Conservation (phyloP, 805 yeast species). For the Millerozyma miso region DNA sequence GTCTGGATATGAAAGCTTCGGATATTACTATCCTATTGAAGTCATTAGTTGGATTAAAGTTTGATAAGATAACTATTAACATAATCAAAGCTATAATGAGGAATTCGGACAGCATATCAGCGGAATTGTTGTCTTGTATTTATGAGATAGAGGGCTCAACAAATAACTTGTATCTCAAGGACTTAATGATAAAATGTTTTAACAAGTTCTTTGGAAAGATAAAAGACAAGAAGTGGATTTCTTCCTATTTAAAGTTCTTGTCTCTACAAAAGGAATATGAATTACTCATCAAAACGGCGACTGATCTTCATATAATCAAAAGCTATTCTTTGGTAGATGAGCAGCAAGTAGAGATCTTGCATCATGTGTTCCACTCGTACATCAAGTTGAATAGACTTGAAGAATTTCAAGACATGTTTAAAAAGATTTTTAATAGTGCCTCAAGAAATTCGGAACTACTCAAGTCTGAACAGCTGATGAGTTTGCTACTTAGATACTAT, state of each 20-base stretch:
- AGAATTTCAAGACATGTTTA: constrained; percentile 15
- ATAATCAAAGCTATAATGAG: constrained; percentile 14
- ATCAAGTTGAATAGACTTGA: constrained; percentile 10
- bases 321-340: constrained; percentile 5
- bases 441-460: constrained; percentile 10
- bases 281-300: constrained; percentile 7
- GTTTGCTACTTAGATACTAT: constrained; percentile 23
- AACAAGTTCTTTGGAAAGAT: constrained; percentile 8
- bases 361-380: constrained; percentile 9
- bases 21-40: constrained; percentile 8
- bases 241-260: constrained; percentile 11
- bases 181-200: constrained; percentile 9
- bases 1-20: constrained; percentile 11
- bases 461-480: constrained; percentile 14
- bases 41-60: constrained; percentile 15
- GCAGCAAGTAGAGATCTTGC: not conserved
- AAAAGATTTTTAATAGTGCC: constrained; percentile 8
- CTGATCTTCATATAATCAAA: constrained; percentile 2
- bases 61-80: constrained; percentile 24
- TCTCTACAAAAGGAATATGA: constrained; percentile 1
- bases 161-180: constrained; percentile 17
- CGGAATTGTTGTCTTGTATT: constrained; percentile 7
- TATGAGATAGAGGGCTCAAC: constrained; percentile 9
- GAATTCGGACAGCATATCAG: constrained; percentile 1
- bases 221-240: constrained; percentile 16